These are phyloP conservation scores for Curvularia hawaiiensis DNA, from an alignment of 2,329 filamentous ascomycete genomes.

Conservation along the genomic window DNA sequence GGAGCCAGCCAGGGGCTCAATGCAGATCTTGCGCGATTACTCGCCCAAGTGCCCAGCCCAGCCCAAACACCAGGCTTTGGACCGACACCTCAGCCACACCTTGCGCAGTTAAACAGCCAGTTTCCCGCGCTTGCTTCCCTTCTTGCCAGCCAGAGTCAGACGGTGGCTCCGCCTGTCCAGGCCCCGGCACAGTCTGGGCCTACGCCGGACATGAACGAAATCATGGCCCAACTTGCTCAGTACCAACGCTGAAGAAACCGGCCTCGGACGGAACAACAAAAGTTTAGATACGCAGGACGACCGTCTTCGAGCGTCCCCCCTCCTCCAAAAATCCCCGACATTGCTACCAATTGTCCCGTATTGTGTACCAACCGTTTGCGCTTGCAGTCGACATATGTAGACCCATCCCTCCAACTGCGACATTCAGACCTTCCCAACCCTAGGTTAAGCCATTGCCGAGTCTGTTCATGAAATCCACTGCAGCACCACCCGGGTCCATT, in stretches of 20 bases:
- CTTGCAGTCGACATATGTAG: conserved; percentile 12
- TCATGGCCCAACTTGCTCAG: conserved; percentile 73
- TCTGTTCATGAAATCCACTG: conserved; percentile 4
- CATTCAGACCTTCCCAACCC: conserved; percentile 1
- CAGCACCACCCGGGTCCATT: not conserved
- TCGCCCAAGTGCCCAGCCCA: conserved; percentile 41
- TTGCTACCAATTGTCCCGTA: conserved; percentile 7
- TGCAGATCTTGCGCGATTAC: conserved; percentile 47
- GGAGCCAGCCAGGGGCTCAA: conserved; percentile 37
- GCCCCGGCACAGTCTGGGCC: conserved; percentile 33
- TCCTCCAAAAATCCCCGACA: conserved; percentile 10
- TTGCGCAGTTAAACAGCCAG: conserved; percentile 36
- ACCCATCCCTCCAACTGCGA: conserved; percentile 11
- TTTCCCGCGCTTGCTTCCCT: conserved; percentile 41
- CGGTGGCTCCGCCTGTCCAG: conserved; percentile 38
- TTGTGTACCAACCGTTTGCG: conserved; percentile 6
- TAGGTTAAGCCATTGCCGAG: conserved; percentile 8
- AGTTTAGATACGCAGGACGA: conserved; percentile 10
- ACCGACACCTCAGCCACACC: conserved; percentile 24
- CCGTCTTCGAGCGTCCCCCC: conserved; percentile 2
- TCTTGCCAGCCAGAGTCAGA: conserved; percentile 31
- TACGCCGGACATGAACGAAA: conserved; percentile 66
- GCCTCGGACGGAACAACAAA: not conserved
- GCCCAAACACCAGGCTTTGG: conserved; percentile 33
- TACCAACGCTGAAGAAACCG: conserved; percentile 56